Conservation (phyloP, 805 yeast genomes). For the Cyberlindnera bimundalis region DNA sequence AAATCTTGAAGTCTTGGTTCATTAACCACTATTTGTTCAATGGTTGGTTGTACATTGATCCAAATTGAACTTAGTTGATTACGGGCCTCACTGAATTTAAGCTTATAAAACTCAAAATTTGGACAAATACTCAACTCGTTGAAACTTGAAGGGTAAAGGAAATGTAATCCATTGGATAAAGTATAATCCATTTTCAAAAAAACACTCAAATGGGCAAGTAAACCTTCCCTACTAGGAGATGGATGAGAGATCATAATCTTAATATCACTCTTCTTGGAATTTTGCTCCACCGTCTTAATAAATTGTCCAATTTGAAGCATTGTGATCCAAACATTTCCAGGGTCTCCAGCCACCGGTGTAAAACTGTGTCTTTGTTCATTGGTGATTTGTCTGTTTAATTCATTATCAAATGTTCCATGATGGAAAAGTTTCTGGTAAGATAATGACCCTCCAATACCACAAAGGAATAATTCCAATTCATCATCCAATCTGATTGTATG, state of each 20-base stretch:
- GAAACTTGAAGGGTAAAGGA: constrained; percentile 64
- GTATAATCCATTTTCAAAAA: constrained; percentile 69
- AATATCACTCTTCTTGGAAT: constrained; percentile 43
- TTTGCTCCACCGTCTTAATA: constrained; percentile 42
- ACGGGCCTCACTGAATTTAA: constrained; percentile 59
- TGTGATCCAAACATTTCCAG: constrained; percentile 74
- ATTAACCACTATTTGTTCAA: constrained; percentile 39
- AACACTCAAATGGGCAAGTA: constrained; percentile 64
- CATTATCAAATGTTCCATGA: constrained; percentile 43
- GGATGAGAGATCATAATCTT: constrained; percentile 65
- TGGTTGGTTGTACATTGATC: constrained; percentile 53
- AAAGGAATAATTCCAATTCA: constrained; percentile 45
- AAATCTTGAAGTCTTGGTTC: constrained; percentile 43
- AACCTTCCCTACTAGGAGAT: constrained; percentile 66
- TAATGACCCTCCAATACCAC: constrained; percentile 72
- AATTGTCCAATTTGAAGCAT: constrained; percentile 68
- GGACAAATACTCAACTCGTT: constrained; percentile 66
- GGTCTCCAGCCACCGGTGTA: constrained; percentile 52
- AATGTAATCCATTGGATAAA: constrained; percentile 68
- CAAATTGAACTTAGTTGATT: constrained; percentile 61
- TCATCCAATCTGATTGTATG: constrained; percentile 39
- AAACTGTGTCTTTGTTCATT: constrained; percentile 29
- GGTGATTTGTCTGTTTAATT: constrained; percentile 16
- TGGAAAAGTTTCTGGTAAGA: constrained; percentile 67
- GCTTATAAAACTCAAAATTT: constrained; percentile 57